These are phyloP conservation scores for Thielaviopsis ethacetica DNA, from an alignment of 2,329 filamentous ascomycete species.

Conservation along the genomic window DNA sequence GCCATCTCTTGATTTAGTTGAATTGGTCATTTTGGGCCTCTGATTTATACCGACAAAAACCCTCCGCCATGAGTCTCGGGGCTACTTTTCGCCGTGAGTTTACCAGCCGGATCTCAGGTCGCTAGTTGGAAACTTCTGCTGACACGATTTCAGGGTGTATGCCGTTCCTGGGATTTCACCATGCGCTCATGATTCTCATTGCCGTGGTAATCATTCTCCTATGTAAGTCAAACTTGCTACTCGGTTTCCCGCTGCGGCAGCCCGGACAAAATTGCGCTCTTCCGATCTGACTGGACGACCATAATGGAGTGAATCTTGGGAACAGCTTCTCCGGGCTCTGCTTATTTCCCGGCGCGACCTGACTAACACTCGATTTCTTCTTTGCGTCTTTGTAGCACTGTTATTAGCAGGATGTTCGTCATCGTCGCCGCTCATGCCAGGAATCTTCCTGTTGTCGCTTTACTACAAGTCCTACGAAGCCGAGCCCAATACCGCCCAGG, in stretches of 20 bases:
- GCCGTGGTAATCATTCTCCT: slow-evolving; percentile 85
- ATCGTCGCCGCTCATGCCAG: slow-evolving; percentile 83
- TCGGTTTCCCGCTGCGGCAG: neutral
- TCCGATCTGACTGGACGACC: neutral
- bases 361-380: slow-evolving; percentile 1
- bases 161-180: slow-evolving; percentile 55
- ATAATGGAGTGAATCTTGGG: neutral
- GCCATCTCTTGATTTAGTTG: neutral
- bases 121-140: neutral
- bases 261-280: neutral
- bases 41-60: neutral
- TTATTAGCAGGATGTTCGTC: slow-evolving; percentile 92
- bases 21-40: neutral
- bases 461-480: slow-evolving; percentile 86
- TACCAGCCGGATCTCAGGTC: neutral
- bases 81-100: slow-evolving; percentile 13
- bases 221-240: slow-evolving; percentile 44
- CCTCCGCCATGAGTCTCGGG: neutral
- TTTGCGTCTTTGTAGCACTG: slow-evolving; percentile 43
- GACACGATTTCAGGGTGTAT: slow-evolving; percentile 33
- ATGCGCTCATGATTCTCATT: slow-evolving; percentile 96
- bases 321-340: neutral
- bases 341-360: neutral
- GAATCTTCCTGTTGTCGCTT: slow-evolving; percentile 94
- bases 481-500: slow-evolving; percentile 68